phyloP scores from a whole-genome alignment of 352 stramenopile species.

The Globisporangium ultimum region DNA sequence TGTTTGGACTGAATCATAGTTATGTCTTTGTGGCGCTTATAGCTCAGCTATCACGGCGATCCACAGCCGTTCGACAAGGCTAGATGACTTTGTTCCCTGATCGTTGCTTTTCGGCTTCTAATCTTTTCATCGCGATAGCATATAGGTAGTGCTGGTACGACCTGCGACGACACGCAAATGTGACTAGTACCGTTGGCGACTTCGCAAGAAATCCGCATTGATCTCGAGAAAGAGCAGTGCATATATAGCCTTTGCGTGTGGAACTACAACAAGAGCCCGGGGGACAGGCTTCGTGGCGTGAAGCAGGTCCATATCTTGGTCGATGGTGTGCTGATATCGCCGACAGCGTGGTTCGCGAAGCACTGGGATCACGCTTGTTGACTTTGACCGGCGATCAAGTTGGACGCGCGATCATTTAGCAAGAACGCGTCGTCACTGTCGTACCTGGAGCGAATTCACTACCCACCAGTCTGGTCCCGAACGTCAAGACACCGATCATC shows the following conservation, averaged over 20 bases:
- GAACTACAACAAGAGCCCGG: slow-evolving; percentile 83
- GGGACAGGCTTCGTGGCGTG: slow-evolving; percentile 60
- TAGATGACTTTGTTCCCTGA: not conserved
- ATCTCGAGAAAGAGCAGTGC: slow-evolving; percentile 46
- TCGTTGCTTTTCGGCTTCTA: not conserved
- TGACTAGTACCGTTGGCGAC: slow-evolving; percentile 80
- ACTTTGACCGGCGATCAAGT: too few relatives aligned
- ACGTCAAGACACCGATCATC: slow-evolving; percentile 70
- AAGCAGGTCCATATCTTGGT: slow-evolving; percentile 55
- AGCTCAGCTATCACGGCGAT: slow-evolving; percentile 73
- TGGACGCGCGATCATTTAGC: too few relatives aligned
- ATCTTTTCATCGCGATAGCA: slow-evolving; percentile 20
- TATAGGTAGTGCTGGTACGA: slow-evolving; percentile 80
- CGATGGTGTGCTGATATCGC: slow-evolving; percentile 48
- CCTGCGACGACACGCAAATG: slow-evolving; percentile 88
- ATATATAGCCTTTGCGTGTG: slow-evolving; percentile 65
- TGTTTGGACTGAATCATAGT: not conserved
- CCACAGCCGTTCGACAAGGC: slow-evolving; percentile 88
- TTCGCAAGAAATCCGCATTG: slow-evolving; percentile 50
- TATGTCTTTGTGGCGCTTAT: slow-evolving; percentile 1
- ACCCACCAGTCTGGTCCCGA: slow-evolving; percentile 35
- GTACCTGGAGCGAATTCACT: slow-evolving; percentile 73
- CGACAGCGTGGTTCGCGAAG: slow-evolving; percentile 69
- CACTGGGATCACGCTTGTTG: too few relatives aligned
- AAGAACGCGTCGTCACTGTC: too few relatives aligned